These are phyloP conservation scores for Suillus americanus DNA, from an alignment of 768 basidiomycete genomes.

Conservation along the genomic window DNA sequence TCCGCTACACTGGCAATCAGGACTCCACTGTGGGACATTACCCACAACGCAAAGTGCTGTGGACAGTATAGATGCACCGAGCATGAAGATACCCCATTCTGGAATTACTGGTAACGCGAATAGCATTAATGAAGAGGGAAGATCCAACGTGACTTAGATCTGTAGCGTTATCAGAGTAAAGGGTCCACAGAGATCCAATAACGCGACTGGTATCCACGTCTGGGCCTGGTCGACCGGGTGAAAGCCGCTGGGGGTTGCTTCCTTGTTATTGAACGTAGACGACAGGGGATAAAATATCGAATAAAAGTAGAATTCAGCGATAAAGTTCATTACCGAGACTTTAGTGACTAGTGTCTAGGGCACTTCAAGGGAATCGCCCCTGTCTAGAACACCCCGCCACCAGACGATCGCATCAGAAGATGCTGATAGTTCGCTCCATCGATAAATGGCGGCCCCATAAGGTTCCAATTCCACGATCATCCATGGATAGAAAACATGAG, in stretches of 20 bases:
- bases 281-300: background rate
- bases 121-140: slow-evolving; percentile 3
- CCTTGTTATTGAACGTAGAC: background rate
- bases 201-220: background rate
- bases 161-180: background rate
- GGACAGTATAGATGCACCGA: slow-evolving; percentile 1
- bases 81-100: slow-evolving; percentile 3
- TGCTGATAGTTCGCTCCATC: slow-evolving; percentile 23
- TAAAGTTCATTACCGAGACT: slow-evolving; percentile 25
- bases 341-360: slow-evolving; percentile 9
- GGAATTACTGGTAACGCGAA: slow-evolving; percentile 3
- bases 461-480: slow-evolving; percentile 25
- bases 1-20: background rate
- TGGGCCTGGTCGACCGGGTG: background rate
- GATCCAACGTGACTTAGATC: background rate
- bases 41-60: slow-evolving; percentile 1
- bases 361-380: slow-evolving; percentile 8
- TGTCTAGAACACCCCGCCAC: slow-evolving; percentile 18
- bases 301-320: background rate
- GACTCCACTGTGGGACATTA: slow-evolving; percentile 4
- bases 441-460: slow-evolving; percentile 24
- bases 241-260: background rate
- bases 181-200: background rate
- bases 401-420: slow-evolving; percentile 26
- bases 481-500: slow-evolving; percentile 29